Base-by-base conservation (phyloP, 208 protist species). In the Trypanosoma avium region DNA sequence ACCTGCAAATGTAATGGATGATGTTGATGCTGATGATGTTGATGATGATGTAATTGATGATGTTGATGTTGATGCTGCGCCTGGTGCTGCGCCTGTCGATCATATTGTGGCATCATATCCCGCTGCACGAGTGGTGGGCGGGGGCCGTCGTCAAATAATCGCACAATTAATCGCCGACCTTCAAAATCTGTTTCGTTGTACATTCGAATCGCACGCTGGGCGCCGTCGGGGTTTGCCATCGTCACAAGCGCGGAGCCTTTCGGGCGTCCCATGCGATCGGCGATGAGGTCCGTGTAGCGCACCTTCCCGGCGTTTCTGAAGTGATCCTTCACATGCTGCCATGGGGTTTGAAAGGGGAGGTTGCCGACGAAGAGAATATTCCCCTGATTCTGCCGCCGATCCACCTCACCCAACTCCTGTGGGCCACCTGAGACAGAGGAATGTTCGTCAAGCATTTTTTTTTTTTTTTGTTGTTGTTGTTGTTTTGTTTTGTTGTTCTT, bases 241-340 rank as follows among this genome's bases (percentile, higher is more conserved):
- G 86, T 89, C 24, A 97, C 91, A 33, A 95, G 64, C 38, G 86
- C 91, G 21, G 84, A 92, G 24, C 91, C 91, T 59, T 88, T 92
- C n/a, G 86, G 84, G 7, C 79, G 47, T 42, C 84, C 86, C 48
- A 58, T 78, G 53, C 69, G 71, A 61, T 94, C 88, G 32, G 84
- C 82, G 45, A 93, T 90, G 54, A 97, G 77, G 59, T 97, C 88
- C 8, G 84, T 92, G 67, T 93, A 91, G 57, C 78, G 78, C 61
- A 97, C 88, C 61, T 90, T 83, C 54, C 91, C 91, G 30, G 85
- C 81, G 38, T 81, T 73, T 29, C 79, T 75, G 58, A 97, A 92
- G 73, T 92, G 81, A 63, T 94, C 88, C 80, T 97, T 97, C 29
- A 97, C 77, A 61, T 83, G 67, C 72, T 93, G 88, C 88, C 91